These are phyloP conservation scores for Puccinia horiana DNA, from an alignment of 1,284 basidiomycete species.

Conservation along the genomic window DNA sequence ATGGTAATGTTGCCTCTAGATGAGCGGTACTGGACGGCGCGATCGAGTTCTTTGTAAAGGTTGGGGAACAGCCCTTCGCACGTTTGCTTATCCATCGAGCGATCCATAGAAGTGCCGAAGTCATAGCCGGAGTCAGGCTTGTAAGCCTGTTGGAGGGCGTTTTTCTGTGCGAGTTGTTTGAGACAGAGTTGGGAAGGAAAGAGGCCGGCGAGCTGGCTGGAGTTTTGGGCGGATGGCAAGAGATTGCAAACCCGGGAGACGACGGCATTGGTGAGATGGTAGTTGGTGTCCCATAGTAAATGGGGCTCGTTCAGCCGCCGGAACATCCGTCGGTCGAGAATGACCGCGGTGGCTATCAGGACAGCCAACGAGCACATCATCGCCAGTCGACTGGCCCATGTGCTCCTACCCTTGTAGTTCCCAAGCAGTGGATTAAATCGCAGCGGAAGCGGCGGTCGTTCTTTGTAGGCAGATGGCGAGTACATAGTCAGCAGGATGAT, in stretches of 20 bases:
- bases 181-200: neutral
- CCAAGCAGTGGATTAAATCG: slow-evolving; percentile 7
- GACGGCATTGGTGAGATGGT: slow-evolving; percentile 34
- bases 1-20: slow-evolving; percentile 10
- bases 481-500: no score
- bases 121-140: neutral
- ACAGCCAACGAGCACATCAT: neutral
- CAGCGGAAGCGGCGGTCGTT: slow-evolving; percentile 12
- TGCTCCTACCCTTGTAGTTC: neutral
- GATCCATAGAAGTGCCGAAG: slow-evolving; percentile 3
- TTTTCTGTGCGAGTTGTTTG: slow-evolving; percentile 3
- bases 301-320: slow-evolving; percentile 4
- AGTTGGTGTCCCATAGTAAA: slow-evolving; percentile 1
- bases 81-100: neutral
- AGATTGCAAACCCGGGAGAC: slow-evolving; percentile 27
- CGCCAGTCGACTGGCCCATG: neutral
- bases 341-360: neutral
- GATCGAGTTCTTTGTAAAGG: slow-evolving; percentile 32
- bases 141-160: neutral
- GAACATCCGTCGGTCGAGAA: slow-evolving; percentile 20
- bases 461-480: neutral
- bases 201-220: neutral
- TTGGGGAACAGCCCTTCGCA: slow-evolving; percentile 35
- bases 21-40: slow-evolving; percentile 17
- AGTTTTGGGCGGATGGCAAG: neutral